Conservation (phyloP, 148 eudicot species). For the Cornus suecica region DNA sequence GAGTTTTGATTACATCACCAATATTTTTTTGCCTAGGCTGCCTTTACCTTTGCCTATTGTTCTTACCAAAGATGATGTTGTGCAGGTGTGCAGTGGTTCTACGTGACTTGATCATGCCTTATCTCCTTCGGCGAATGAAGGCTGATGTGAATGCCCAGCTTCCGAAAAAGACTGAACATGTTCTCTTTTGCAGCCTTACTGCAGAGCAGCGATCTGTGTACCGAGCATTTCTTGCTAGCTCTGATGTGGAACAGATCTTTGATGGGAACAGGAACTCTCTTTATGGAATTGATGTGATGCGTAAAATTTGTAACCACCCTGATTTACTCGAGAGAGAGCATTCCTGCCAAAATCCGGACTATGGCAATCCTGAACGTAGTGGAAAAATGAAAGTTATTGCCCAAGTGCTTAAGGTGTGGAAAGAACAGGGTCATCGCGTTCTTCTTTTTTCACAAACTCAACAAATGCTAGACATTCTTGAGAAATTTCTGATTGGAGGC, state of each 20-base stretch:
- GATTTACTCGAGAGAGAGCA: slow-evolving; percentile 98
- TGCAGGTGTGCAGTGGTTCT: slow-evolving; percentile 94
- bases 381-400: slow-evolving; percentile 93
- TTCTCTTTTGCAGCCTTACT: slow-evolving; percentile 97
- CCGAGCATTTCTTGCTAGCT: slow-evolving; percentile 94
- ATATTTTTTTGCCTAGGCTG: background rate
- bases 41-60: slow-evolving; percentile 2
- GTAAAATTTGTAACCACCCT: slow-evolving; percentile 97
- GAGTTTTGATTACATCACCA: background rate
- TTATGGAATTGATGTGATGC: slow-evolving; percentile 97
- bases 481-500: slow-evolving; percentile 57
- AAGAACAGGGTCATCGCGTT: slow-evolving; percentile 92
- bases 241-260: slow-evolving; percentile 94
- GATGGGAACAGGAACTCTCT: slow-evolving; percentile 89
- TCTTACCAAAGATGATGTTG: background rate
- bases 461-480: slow-evolving; percentile 98
- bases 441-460: slow-evolving; percentile 96
- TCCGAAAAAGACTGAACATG: slow-evolving; percentile 95
- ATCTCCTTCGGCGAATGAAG: slow-evolving; percentile 95
- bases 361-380: slow-evolving; percentile 93
- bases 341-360: slow-evolving; percentile 68
- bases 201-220: slow-evolving; percentile 77
- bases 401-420: slow-evolving; percentile 90
- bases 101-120: slow-evolving; percentile 98
- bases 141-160: slow-evolving; percentile 92